These are phyloP conservation scores for Penicillium fuscoglaucum DNA, from an alignment of 2,329 filamentous ascomycete species.

Conservation along the genomic window DNA sequence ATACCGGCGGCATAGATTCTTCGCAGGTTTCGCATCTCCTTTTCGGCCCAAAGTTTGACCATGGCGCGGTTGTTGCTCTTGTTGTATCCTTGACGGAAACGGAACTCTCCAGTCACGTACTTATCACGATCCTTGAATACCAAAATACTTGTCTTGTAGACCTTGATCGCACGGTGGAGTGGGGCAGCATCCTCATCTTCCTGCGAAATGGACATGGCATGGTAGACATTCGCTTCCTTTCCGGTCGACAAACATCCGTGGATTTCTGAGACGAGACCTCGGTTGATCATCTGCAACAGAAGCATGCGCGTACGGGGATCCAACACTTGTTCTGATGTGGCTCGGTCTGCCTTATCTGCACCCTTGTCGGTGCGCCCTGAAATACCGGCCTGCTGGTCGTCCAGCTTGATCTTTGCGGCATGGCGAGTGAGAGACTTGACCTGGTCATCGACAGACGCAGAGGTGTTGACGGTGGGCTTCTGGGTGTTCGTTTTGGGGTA, in stretches of 20 bases:
- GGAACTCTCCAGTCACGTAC: constrained; percentile 91
- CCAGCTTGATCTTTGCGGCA: constrained; percentile 80
- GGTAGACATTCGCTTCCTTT: constrained; percentile 98
- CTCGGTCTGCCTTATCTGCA: constrained; percentile 82
- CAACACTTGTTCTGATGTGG: constrained; percentile 90
- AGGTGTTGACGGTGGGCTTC: constrained; percentile 76
- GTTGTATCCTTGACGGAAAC: constrained; percentile 87
- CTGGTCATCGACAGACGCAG: constrained; percentile 80
- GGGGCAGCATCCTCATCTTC: constrained; percentile 54
- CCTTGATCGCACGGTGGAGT: constrained; percentile 86
- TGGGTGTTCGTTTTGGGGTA: constrained; percentile 74
- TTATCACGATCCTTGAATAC: constrained; percentile 97
- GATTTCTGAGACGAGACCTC: constrained; percentile 82
- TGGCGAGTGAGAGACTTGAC: constrained; percentile 81
- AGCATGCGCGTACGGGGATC: constrained; percentile 96
- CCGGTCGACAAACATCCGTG: constrained; percentile 95
- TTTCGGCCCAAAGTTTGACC: constrained; percentile 98
- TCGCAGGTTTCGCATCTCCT: constrained; percentile 92
- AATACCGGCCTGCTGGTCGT: constrained; percentile 59
- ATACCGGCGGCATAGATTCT: constrained; percentile 82
- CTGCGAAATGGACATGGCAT: constrained; percentile 67
- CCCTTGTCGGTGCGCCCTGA: constrained; percentile 49
- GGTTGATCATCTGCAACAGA: constrained; percentile 91
- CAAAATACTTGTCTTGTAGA: constrained; percentile 97
- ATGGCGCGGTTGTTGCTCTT: constrained; percentile 94